Evolutionary conservation across 768 basidiomycete genomes (phyloP).

Genomic region (Suillus placidus): DNA sequence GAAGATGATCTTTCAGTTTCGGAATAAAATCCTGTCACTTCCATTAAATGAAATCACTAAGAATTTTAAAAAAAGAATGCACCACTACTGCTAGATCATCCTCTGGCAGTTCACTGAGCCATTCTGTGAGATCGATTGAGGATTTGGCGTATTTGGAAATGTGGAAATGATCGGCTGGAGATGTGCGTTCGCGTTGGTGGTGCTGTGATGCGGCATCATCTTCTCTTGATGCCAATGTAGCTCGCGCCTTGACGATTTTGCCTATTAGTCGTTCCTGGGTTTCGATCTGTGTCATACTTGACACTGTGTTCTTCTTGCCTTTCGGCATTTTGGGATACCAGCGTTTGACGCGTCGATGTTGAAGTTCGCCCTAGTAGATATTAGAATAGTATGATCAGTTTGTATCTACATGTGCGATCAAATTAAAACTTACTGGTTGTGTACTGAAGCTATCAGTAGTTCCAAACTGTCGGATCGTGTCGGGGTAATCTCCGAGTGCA

Average conservation of each 20-base stretch:
- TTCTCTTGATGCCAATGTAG: constrained; percentile 4
- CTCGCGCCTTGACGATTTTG: constrained; percentile 14
- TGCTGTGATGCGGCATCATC: neutral
- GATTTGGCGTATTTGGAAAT: constrained; percentile 21
- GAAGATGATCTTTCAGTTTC: no score
- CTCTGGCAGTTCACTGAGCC: neutral
- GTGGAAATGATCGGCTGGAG: constrained; percentile 30
- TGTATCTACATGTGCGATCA: neutral
- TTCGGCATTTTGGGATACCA: constrained; percentile 41
- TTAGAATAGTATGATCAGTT: neutral
- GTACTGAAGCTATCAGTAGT: constrained; percentile 41
- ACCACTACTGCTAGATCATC: constrained; percentile 31
- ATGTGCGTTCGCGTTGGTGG: constrained; percentile 15
- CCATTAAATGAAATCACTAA: constrained; percentile 25
- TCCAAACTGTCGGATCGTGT: constrained; percentile 23
- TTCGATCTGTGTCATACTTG: constrained; percentile 32
- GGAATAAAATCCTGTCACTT: no score
- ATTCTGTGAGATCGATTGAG: constrained; percentile 18
- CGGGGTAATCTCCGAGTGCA: constrained; percentile 13
- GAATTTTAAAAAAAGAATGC: neutral
- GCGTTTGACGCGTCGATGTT: constrained; percentile 39
- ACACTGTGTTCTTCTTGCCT: constrained; percentile 16
- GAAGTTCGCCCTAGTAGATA: constrained; percentile 36
- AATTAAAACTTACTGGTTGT: constrained; percentile 21
- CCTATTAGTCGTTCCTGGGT: constrained; percentile 19